Evolutionary conservation across 208 protist genomes (phyloP).

Genomic region (Wallacemonas sp.): DNA sequence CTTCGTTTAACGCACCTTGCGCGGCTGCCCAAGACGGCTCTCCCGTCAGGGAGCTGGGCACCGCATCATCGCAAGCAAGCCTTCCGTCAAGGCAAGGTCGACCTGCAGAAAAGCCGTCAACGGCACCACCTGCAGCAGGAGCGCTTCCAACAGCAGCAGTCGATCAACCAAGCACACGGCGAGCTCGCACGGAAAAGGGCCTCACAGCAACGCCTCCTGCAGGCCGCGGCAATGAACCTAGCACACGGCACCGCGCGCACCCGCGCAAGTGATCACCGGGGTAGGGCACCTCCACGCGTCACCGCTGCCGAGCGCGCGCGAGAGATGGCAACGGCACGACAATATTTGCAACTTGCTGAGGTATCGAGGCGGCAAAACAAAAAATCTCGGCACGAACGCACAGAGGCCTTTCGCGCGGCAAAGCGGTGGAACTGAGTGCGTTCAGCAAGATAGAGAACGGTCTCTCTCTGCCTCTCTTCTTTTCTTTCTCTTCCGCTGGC

Average conservation of each 20-base stretch:
- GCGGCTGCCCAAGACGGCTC: neutral
- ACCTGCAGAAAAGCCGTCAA: slow-evolving; percentile 40
- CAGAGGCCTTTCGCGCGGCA: slow-evolving; percentile 33
- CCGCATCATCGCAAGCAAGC: slow-evolving; percentile 40
- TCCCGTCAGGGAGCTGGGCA: slow-evolving; percentile 6
- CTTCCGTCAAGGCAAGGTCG: slow-evolving; percentile 39
- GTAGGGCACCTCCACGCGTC: neutral
- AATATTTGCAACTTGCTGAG: slow-evolving; percentile 60
- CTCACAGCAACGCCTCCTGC: slow-evolving; percentile 18
- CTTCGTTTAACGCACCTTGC: neutral
- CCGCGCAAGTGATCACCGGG: neutral
- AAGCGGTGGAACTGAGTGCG: slow-evolving; percentile 44
- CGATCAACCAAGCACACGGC: slow-evolving; percentile 46
- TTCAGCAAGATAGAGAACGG: neutral
- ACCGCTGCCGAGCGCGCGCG: slow-evolving; percentile 25
- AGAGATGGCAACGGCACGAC: slow-evolving; percentile 49
- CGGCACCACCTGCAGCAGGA: slow-evolving; percentile 44
- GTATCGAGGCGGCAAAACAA: slow-evolving; percentile 43
- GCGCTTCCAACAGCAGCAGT: slow-evolving; percentile 33
- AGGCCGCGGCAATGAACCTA: slow-evolving; percentile 33
- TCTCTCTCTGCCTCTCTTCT: slow-evolving; percentile 8
- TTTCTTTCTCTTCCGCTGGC: neutral
- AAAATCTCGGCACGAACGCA: slow-evolving; percentile 29
- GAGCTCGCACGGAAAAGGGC: slow-evolving; percentile 22
- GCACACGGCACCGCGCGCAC: slow-evolving; percentile 17